Base-by-base conservation (phyloP, 164 flowering plant genomes). In the Chimonanthus salicifolius region DNA sequence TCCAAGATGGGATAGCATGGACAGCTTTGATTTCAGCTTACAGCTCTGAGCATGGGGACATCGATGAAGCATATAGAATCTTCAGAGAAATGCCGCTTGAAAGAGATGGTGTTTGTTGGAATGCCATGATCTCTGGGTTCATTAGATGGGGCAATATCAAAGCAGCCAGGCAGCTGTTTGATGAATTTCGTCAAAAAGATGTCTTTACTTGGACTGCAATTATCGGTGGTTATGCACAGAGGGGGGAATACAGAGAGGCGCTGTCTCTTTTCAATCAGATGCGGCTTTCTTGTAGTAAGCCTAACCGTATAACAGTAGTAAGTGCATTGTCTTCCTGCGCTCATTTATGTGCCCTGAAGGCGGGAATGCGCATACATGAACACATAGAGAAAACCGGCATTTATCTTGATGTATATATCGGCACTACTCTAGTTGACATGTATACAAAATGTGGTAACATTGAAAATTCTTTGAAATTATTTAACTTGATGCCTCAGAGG, bases 381-480 rank as follows among this genome's bases (percentile, higher is more conserved):
- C 45, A 49, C 64, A 50, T 58, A 51, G 72, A 70, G n/a, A 70
- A 70, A 64, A 51, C 44, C 8, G 72, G 64, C 11, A 44, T 70
- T 18, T 70, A 15, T 50, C 18, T 70, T 21, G 72, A 70, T 70
- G 72, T 13, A 15, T 58, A 70, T 43, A 44, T 70, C 7, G 48
- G 64, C n/a, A 70, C 72, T 0, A 70, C 64, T 33, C 64, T 70
- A 9, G 16, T 58, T 4, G 72, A 69, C 33, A 50, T 69, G 72
- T 69, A 69, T 69, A 49, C 72, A 69, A 69, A 69, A 46, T 69
- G 72, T 43, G 72, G 72, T 11, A 13, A 58, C 64, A 58, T 51
- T 11, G 47, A 70, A 64, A 70, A 16, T 54, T 43, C 72, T 51
- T 16, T 58, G 47, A 70, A 70, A 13, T 45, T 70, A 33, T 70